These are phyloP conservation scores for Papiliotrema flavescens DNA, from an alignment of 1,284 basidiomycete species.

Conservation along the genomic window DNA sequence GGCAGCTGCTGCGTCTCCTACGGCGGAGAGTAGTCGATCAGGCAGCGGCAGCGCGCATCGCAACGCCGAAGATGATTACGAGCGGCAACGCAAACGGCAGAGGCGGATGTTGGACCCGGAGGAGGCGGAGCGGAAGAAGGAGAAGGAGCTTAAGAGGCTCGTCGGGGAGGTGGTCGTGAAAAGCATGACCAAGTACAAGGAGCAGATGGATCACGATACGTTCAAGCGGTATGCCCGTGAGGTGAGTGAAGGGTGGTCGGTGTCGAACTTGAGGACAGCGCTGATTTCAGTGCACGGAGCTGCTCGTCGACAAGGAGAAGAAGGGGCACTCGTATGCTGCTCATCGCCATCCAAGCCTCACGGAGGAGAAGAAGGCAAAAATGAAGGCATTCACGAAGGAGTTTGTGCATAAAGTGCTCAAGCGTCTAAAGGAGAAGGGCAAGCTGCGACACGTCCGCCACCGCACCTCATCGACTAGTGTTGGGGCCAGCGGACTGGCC, in stretches of 20 bases:
- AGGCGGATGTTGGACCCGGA: constrained; percentile 35
- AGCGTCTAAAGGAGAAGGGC: constrained; percentile 44
- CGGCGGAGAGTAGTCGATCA: constrained; percentile 31
- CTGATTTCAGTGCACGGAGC: constrained; percentile 61
- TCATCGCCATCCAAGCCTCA: constrained; percentile 66
- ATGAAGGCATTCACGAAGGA: constrained; percentile 93
- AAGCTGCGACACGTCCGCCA: constrained; percentile 19
- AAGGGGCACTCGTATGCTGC: constrained; percentile 73
- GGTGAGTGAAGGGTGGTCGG: constrained; percentile 54
- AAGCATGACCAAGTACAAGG: constrained; percentile 83
- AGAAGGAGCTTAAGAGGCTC: constrained; percentile 76
- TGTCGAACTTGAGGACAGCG: not conserved
- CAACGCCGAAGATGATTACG: constrained; percentile 17
- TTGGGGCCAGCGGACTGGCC: not conserved
- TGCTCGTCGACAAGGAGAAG: constrained; percentile 90
- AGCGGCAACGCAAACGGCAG: constrained; percentile 36
- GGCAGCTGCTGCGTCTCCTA: constrained; percentile 21
- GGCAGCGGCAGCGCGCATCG: constrained; percentile 11
- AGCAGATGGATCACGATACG: constrained; percentile 71
- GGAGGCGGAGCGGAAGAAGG: constrained; percentile 57
- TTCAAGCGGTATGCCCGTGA: constrained; percentile 97
- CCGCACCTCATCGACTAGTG: not conserved
- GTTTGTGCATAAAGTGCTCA: constrained; percentile 55
- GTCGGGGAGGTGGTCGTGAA: constrained; percentile 87
- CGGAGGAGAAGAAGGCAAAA: constrained; percentile 81